phyloP scores from a whole-genome alignment of 2,329 filamentous ascomycete genomes.

The Cylindrodendrum hubeiense region DNA sequence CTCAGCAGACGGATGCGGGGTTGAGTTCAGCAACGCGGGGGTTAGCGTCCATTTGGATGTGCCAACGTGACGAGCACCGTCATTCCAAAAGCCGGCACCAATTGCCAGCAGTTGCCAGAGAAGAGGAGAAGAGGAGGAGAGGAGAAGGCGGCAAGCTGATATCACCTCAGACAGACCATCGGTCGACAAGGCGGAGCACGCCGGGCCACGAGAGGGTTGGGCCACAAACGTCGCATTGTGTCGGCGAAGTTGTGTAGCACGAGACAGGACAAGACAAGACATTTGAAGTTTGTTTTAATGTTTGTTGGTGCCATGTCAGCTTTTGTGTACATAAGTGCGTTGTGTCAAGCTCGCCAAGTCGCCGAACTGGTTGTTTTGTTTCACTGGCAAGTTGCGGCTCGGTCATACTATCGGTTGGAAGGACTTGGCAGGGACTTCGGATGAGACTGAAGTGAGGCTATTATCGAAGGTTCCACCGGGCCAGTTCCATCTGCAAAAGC shows the following conservation, averaged over 20 bases:
- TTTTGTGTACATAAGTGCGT: background rate
- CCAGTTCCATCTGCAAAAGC: constrained; percentile 3
- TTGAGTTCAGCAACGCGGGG: constrained; percentile 44
- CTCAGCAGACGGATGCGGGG: constrained; percentile 40
- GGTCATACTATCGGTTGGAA: constrained; percentile 1
- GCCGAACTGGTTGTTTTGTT: background rate
- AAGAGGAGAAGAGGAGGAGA: background rate
- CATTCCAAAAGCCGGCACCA: constrained; percentile 16
- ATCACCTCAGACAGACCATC: constrained; percentile 34
- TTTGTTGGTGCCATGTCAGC: background rate
- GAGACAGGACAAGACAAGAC: background rate
- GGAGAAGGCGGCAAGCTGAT: constrained; percentile 17
- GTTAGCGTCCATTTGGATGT: constrained; percentile 41
- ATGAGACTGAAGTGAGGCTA: constrained; percentile 18
- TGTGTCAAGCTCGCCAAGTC: constrained; percentile 6
- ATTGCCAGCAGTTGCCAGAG: background rate
- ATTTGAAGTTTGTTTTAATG: background rate
- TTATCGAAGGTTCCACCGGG: background rate
- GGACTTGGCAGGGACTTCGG: constrained; percentile 8
- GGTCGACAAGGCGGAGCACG: constrained; percentile 33
- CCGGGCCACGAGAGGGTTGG: constrained; percentile 24
- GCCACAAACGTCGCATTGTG: constrained; percentile 29
- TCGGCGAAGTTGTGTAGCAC: constrained; percentile 11
- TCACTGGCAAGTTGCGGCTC: constrained; percentile 5
- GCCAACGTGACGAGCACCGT: constrained; percentile 39